These are phyloP conservation scores for Geoglossum cookeanum DNA, from an alignment of 2,329 filamentous ascomycete genomes.

Conservation along the genomic window DNA sequence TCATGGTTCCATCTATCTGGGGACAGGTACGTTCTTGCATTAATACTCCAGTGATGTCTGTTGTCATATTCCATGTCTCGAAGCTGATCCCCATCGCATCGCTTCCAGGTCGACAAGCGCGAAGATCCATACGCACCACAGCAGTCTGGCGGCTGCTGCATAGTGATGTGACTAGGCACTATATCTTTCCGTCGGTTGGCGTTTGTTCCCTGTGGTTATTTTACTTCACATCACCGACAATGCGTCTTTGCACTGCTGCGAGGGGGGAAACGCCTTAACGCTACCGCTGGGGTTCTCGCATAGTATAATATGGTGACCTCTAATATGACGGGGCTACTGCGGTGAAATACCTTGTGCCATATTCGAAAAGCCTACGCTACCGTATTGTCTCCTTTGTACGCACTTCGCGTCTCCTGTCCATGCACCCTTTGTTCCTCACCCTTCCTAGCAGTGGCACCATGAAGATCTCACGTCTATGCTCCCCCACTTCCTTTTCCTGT, in stretches of 20 bases:
- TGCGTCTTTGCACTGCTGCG: neutral
- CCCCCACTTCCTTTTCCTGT: neutral
- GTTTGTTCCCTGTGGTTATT: neutral
- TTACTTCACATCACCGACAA: neutral
- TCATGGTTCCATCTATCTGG: conserved; percentile 98
- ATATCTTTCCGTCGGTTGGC: conserved; percentile 8
- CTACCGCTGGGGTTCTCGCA: neutral
- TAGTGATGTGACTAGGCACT: conserved; percentile 66
- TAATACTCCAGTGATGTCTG: neutral
- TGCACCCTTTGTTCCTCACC: neutral
- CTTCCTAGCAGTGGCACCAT: neutral
- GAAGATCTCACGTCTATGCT: neutral
- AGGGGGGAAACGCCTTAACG: neutral
- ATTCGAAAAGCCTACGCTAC: neutral
- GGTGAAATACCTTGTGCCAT: conserved; percentile 1
- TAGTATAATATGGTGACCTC: neutral
- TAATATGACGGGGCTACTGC: neutral
- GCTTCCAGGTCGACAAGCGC: conserved; percentile 57
- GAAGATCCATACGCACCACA: conserved; percentile 98
- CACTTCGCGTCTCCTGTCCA: neutral
- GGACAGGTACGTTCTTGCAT: conserved; percentile 37
- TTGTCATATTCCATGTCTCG: neutral
- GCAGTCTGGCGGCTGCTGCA: conserved; percentile 81
- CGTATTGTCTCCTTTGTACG: neutral
- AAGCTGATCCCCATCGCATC: neutral